Evolutionary conservation across 345 rosid genomes (phyloP).

Genomic region (Orychophragmus violaceus): DNA sequence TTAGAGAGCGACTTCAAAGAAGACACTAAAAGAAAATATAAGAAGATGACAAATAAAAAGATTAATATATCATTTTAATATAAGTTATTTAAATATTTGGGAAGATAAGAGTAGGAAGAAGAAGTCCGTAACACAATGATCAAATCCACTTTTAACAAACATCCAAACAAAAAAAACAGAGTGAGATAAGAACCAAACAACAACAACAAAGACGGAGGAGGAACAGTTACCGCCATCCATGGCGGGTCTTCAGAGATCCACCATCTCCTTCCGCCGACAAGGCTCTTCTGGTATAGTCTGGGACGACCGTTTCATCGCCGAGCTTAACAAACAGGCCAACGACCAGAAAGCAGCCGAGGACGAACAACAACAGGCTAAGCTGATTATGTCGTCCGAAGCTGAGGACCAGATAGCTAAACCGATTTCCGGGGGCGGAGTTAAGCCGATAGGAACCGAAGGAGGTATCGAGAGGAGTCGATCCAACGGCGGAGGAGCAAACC

Average conservation of each 20-base stretch:
- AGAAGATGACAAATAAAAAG: conserved; percentile 4
- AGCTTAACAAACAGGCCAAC: conserved; percentile 35
- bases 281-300: conserved; percentile 88
- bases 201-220: background rate
- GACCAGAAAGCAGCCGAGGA: conserved; percentile 26
- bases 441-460: conserved; percentile 33
- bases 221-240: conserved; percentile 29
- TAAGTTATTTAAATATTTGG: background rate
- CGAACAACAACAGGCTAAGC: background rate
- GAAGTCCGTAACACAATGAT: conserved; percentile 9
- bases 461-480: conserved; percentile 65
- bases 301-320: no score
- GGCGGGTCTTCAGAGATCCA: conserved; percentile 88
- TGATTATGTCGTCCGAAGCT: background rate
- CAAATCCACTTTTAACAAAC: conserved; percentile 8
- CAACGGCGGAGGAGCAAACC: conserved; percentile 43
- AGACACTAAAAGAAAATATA: background rate
- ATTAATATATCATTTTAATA: background rate
- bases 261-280: conserved; percentile 72
- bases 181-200: no score
- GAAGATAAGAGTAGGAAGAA: conserved; percentile 2
- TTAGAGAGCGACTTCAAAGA: no score
- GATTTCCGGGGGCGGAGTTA: conserved; percentile 11
- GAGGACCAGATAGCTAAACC: conserved; percentile 5
- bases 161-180: background rate